phyloP scores from a whole-genome alignment of 2,329 filamentous ascomycete species.

The Trichoderma sp. region DNA sequence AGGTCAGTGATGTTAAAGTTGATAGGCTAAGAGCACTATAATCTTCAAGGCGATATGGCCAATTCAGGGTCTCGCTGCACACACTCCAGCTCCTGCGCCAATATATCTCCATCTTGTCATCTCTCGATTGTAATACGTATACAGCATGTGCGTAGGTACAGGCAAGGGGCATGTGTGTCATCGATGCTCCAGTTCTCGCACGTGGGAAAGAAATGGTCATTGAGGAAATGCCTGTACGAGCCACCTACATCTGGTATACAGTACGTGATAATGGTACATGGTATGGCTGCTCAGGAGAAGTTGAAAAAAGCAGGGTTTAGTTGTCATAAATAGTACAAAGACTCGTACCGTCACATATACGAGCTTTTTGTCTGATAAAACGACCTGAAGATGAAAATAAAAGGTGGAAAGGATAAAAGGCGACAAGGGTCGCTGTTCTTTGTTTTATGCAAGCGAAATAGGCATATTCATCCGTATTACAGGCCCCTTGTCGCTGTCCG shows the following conservation, averaged over 20 bases:
- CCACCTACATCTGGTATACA: neutral
- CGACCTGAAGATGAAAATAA: neutral
- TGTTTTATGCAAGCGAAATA: conserved; percentile 3
- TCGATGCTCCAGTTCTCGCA: neutral
- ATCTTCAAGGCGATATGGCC: neutral
- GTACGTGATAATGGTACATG: neutral
- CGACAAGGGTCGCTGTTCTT: neutral
- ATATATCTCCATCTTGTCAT: neutral
- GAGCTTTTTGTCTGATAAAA: neutral
- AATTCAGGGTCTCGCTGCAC: conserved; percentile 6
- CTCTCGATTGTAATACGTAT: neutral
- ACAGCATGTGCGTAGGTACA: neutral
- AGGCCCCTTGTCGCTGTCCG: neutral
- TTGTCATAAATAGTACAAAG: neutral
- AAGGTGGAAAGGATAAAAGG: neutral
- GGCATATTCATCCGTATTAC: neutral
- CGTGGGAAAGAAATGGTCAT: neutral
- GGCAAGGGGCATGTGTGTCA: neutral
- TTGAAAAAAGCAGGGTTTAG: neutral
- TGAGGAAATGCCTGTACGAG: neutral
- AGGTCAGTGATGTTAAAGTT: neutral
- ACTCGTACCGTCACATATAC: neutral
- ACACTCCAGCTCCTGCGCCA: conserved; percentile 13
- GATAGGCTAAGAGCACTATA: neutral
- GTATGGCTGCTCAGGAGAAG: neutral